Conservation (phyloP, 2,329 filamentous ascomycete genomes). For the Periconia sp. region DNA sequence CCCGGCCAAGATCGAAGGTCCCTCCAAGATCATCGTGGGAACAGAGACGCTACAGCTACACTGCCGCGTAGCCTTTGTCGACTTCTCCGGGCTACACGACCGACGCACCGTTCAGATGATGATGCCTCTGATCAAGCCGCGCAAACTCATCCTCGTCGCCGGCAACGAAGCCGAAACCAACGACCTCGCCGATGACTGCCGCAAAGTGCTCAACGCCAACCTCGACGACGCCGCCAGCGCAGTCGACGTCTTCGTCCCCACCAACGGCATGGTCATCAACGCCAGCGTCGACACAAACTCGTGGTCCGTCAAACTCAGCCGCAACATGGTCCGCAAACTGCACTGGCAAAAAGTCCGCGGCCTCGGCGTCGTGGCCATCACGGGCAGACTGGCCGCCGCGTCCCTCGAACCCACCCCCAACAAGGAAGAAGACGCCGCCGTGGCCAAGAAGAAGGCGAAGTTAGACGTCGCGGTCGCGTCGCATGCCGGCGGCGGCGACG, state of each 20-base stretch:
- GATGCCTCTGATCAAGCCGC: constrained; percentile 88
- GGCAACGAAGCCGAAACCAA: constrained; percentile 74
- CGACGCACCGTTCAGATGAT: constrained; percentile 92
- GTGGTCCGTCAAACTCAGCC: constrained; percentile 90
- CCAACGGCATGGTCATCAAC: constrained; percentile 72
- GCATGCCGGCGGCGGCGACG: constrained; percentile 49
- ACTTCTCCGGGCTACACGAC: constrained; percentile 91
- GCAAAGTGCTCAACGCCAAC: constrained; percentile 60
- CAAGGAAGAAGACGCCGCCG: constrained; percentile 44
- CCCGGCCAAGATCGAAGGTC: constrained; percentile 60
- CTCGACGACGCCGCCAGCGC: constrained; percentile 47
- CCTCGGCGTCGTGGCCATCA: constrained; percentile 89
- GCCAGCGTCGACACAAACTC: constrained; percentile 97
- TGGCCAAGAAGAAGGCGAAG: constrained; percentile 58
- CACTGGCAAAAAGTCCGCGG: constrained; percentile 94
- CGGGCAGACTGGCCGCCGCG: constrained; percentile 66
- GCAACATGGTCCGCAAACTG: constrained; percentile 79
- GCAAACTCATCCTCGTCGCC: constrained; percentile 90
- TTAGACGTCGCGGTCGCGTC: constrained; percentile 33
- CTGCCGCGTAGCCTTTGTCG: constrained; percentile 80
- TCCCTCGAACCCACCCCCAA: constrained; percentile 40
- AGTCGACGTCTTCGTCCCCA: constrained; percentile 77
- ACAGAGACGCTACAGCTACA: constrained; percentile 67
- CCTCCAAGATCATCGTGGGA: constrained; percentile 72
- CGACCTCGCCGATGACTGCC: constrained; percentile 77